phyloP scores from a whole-genome alignment of 495 filamentous ascomycete genomes.

The Hypoxylon crocopeplum region DNA sequence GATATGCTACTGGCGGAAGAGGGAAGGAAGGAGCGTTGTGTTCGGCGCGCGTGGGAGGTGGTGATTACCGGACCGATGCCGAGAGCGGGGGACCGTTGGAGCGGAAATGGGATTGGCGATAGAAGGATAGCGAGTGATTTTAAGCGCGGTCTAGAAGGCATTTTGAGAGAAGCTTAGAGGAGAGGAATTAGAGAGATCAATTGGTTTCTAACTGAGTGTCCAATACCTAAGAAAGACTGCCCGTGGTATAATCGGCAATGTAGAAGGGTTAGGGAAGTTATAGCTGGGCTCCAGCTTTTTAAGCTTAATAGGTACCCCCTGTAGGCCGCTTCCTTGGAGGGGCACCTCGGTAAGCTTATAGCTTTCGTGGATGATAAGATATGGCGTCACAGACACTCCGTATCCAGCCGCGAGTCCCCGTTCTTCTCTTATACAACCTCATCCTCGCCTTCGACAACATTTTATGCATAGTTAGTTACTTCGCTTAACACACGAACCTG shows the following conservation, averaged over 20 bases:
- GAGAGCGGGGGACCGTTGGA: conserved; percentile 10
- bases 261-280: too few relatives aligned
- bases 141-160: conserved; percentile 27
- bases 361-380: background rate
- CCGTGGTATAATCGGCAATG: too few relatives aligned
- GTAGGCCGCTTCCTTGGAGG: too few relatives aligned
- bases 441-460: background rate
- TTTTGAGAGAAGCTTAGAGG: background rate
- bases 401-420: background rate
- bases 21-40: background rate
- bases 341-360: conserved; percentile 1
- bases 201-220: background rate
- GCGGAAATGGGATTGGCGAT: background rate
- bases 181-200: background rate
- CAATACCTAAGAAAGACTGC: too few relatives aligned
- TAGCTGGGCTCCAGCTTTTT: too few relatives aligned
- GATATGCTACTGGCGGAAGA: background rate
- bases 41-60: background rate
- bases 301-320: too few relatives aligned
- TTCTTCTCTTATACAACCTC: background rate
- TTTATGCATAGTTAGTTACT: background rate
- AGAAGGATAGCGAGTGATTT: conserved; percentile 2
- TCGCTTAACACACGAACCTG: too few relatives aligned
- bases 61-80: background rate
- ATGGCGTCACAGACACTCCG: background rate